phyloP scores from a whole-genome alignment of 768 basidiomycete species.

The Crucibulum laeve region DNA sequence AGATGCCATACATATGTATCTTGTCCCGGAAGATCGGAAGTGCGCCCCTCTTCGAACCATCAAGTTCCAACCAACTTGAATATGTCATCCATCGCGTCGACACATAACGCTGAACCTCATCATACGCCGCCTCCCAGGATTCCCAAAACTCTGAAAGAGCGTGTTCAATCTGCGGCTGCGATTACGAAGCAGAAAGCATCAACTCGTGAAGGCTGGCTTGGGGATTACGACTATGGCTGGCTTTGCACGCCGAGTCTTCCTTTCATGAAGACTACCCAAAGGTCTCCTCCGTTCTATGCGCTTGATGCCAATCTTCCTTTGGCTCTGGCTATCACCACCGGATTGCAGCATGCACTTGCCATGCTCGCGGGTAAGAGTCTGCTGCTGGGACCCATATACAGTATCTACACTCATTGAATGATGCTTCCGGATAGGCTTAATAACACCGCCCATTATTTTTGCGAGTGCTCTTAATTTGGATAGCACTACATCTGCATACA shows the following conservation, averaged over 20 bases:
- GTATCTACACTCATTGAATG: background rate
- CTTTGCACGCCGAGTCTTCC: slow-evolving; percentile 70
- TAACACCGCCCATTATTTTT: slow-evolving; percentile 82
- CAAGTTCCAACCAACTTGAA: too few relatives aligned
- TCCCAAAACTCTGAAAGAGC: too few relatives aligned
- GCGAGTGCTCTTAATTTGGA: slow-evolving; percentile 62
- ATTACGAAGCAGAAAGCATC: slow-evolving; percentile 27
- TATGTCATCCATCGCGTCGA: too few relatives aligned
- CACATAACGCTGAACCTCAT: too few relatives aligned
- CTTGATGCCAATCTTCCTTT: slow-evolving; percentile 71
- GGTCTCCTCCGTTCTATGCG: slow-evolving; percentile 69
- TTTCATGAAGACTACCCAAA: slow-evolving; percentile 32
- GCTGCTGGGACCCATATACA: too few relatives aligned
- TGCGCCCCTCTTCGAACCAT: too few relatives aligned
- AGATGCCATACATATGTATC: too few relatives aligned
- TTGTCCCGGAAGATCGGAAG: too few relatives aligned
- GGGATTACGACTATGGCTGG: slow-evolving; percentile 76
- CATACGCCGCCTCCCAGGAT: too few relatives aligned
- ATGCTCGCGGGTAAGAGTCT: slow-evolving; percentile 66
- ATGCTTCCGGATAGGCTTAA: slow-evolving; percentile 27
- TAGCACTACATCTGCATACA: slow-evolving; percentile 57
- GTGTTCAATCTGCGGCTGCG: too few relatives aligned
- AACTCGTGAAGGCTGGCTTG: slow-evolving; percentile 67
- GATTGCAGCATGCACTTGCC: slow-evolving; percentile 72
- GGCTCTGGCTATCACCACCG: slow-evolving; percentile 65